Base-by-base conservation (phyloP, 2,329 filamentous ascomycete genomes). In the Pseudogymnoascus sp. region DNA sequence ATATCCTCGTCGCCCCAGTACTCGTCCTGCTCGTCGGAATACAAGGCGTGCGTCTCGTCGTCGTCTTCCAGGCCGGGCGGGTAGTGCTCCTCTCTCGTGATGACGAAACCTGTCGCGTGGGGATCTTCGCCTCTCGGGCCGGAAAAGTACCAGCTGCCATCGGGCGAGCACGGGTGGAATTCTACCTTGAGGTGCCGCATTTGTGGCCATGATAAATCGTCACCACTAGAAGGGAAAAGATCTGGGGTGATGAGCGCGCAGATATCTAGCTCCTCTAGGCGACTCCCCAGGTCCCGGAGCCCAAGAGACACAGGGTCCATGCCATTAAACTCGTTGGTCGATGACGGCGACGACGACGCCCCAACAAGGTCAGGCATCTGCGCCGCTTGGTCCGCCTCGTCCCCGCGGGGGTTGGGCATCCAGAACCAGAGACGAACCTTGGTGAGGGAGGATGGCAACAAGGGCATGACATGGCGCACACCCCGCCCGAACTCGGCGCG, bases 61-160 rank as follows among this genome's bases (percentile, higher is more conserved):
- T 60, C 62, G 40, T 62, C 54, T 62, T 67, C 63, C 21, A 61
- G 35, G 57, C 50, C 60, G 57, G 64, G 64, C 60, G 64, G 63
- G 61, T 67, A 66, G 59, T 67, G 64, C 37, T 65, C 59, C 60
- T 66, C 64, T 60, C 54, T 59, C 65, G 62, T 66, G 61, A 68
- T 61, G 33, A 47, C 63, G 59, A 65, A 65, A 57, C 66, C 64
- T 60, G 41, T 59, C 11, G 63, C 40, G 57, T 66, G 41, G 31
- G 64, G 66, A 60, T 68, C 44, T 33, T 67, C 65, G 62, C 59
- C 62, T 36, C 62, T 58, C 39, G 63, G 66, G 31, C 64, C 65
- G 35, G 61, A 61, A 58, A 68, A 68, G 62, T 68, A 68, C 66
- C 65, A 68, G 57, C 37, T 64, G 15, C 66, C 66, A 33, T 66